Conservation (phyloP, 768 basidiomycete species). For the Mycena amicta region DNA sequence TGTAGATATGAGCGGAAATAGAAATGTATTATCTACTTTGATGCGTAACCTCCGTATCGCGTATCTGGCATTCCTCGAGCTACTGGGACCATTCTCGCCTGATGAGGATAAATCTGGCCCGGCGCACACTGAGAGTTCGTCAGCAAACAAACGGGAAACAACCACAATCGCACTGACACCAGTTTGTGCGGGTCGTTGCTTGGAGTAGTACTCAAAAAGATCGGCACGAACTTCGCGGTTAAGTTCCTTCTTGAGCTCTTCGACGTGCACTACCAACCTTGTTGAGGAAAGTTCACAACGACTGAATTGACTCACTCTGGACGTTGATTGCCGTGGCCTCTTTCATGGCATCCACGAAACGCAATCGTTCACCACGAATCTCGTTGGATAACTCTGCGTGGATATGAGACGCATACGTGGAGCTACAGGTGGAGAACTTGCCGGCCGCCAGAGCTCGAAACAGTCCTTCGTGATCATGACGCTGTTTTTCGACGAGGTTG, state of each 20-base stretch:
- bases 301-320: conserved; percentile 55
- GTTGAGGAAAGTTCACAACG: conserved; percentile 9
- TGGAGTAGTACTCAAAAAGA: conserved; percentile 71
- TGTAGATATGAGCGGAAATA: conserved; percentile 17
- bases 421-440: conserved; percentile 25
- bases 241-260: conserved; percentile 84
- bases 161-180: not conserved
- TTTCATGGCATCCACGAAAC: conserved; percentile 95
- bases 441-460: conserved; percentile 68
- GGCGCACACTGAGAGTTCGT: not conserved
- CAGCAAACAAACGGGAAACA: not conserved
- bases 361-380: conserved; percentile 81
- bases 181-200: conserved; percentile 47
- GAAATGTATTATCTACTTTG: not conserved
- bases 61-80: not conserved
- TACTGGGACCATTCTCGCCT: not conserved
- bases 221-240: conserved; percentile 75
- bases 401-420: too few relatives aligned
- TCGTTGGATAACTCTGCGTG: conserved; percentile 85
- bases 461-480: conserved; percentile 72
- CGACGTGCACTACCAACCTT: conserved; percentile 66
- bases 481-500: conserved; percentile 66
- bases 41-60: not conserved
- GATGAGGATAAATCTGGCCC: not conserved
- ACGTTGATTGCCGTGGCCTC: conserved; percentile 89